Evolutionary conservation across 179 eudicot species (phyloP), one percentile per base, ranked within the genome.

Genomic region (Camellia oleifera): DNA sequence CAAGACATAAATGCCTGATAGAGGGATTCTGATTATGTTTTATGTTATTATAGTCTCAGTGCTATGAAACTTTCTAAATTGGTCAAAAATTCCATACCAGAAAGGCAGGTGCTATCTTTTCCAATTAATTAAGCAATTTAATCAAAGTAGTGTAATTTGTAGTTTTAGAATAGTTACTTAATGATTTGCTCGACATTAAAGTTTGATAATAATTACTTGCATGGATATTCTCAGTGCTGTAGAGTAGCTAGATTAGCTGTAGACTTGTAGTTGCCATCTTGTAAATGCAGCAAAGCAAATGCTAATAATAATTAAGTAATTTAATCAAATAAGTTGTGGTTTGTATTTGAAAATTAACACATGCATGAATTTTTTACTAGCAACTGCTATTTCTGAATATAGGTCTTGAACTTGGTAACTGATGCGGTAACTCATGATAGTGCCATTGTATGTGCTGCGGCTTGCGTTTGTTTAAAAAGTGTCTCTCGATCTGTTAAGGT

Each of bases 401-500:
- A 96, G 98, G 90, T 81, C 26, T 81, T 92, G 79, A 81, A 89
- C 80, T 82, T 82, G 82, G 82, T 92, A 56, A 82, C 87, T 65
- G 93, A 90, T 69, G 93, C 97, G 32, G 87, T 96, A 67, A 80
- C 84, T 86, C 96, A 92, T 83, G 91, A 88, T 79, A 85, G 89
- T 83, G 77, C 85, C 48, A 89, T 91, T 54, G 97, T 96, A 76
- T 94, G 94, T 74, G 82, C 81, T 80, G 99, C 97, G 7, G 97
- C 98, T 70, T 96, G 98, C 88, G 82, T 84, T 80, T 94, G 94
- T 78, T 87, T 96, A 85, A 92, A 83, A 83, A 89, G 92, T 85
- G 87, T 92, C 73, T 92, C 99, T 76, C 97, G 99, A 77, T 96
- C 99, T 79, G 89, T 89, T 79, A 91, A 96, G 99, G 99, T 96